A percentile compares a stretch with the other conserved stretches of the same genome.
phyloP scores from a whole-genome alignment of 805 yeast species.

The Nakazawaea laoshanensis region DNA sequence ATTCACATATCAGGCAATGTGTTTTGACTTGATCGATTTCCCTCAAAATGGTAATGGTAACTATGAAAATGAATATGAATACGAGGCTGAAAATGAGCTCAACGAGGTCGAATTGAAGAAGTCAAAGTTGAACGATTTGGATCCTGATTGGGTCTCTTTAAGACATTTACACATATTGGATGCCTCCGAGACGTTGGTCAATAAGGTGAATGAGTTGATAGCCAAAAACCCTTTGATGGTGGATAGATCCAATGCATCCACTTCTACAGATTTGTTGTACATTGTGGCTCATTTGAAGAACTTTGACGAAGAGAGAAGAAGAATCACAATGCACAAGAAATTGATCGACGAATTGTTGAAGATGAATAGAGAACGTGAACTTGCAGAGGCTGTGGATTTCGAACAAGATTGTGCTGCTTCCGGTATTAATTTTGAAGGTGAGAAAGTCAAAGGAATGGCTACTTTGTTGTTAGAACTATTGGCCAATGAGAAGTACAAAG shows the following conservation, averaged over 20 bases:
- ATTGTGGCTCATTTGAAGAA: slow-evolving; percentile 66
- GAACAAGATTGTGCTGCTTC: slow-evolving; percentile 78
- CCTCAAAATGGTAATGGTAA: slow-evolving; percentile 12
- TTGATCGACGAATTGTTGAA: slow-evolving; percentile 59
- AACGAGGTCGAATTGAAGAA: slow-evolving; percentile 32
- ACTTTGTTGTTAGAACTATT: slow-evolving; percentile 53
- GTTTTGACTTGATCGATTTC: slow-evolving; percentile 58
- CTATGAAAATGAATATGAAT: slow-evolving; percentile 32
- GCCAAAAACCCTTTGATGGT: slow-evolving; percentile 70
- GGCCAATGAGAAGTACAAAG: slow-evolving; percentile 35
- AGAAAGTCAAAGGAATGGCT: slow-evolving; percentile 48
- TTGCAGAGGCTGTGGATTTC: slow-evolving; percentile 71
- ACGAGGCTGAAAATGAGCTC: slow-evolving; percentile 46
- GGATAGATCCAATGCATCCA: slow-evolving; percentile 54
- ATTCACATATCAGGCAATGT: slow-evolving; percentile 87
- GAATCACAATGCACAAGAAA: slow-evolving; percentile 50
- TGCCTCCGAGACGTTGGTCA: slow-evolving; percentile 53
- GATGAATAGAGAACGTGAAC: slow-evolving; percentile 44
- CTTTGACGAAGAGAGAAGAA: slow-evolving; percentile 59
- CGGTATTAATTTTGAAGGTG: slow-evolving; percentile 64
- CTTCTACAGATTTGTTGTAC: slow-evolving; percentile 64
- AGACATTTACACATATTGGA: slow-evolving; percentile 72
- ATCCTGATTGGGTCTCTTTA: slow-evolving; percentile 63
- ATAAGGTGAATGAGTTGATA: slow-evolving; percentile 54
- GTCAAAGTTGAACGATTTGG: slow-evolving; percentile 49